Conservation (phyloP, 179 eudicot species). For the Pouteria campechiana region DNA sequence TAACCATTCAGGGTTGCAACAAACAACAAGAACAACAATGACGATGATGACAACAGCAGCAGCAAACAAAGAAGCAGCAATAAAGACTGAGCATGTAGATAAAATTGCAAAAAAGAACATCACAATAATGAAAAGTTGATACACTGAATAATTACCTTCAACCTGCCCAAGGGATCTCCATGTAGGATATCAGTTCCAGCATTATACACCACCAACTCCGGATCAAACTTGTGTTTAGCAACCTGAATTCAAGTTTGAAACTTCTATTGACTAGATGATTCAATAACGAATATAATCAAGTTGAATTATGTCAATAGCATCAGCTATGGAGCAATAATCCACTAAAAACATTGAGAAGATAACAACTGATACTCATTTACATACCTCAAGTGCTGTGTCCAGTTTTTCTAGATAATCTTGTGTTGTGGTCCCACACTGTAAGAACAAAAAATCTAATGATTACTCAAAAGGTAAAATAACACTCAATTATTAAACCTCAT, state of each 20-base stretch:
- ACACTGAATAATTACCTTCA: conserved; percentile 38
- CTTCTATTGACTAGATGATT: too few relatives aligned
- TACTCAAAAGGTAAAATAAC: neutral
- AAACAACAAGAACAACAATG: too few relatives aligned
- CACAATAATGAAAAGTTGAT: neutral
- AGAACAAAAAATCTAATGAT: conserved; percentile 1
- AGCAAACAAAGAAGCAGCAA: too few relatives aligned
- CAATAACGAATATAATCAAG: too few relatives aligned
- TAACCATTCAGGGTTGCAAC: too few relatives aligned
- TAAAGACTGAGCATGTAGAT: neutral
- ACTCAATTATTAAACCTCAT: too few relatives aligned
- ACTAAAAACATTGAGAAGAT: too few relatives aligned
- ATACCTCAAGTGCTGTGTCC: conserved; percentile 82
- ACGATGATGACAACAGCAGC: too few relatives aligned
- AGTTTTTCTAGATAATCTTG: conserved; percentile 58
- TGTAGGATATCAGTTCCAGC: conserved; percentile 97
- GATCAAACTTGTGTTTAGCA: conserved; percentile 46
- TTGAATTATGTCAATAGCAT: too few relatives aligned
- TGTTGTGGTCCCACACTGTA: conserved; percentile 71
- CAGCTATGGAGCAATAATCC: too few relatives aligned
- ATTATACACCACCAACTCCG: conserved; percentile 78
- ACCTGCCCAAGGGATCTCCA: conserved; percentile 82
- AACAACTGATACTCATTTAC: too few relatives aligned
- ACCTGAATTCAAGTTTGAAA: conserved; percentile 35
- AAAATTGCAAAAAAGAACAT: neutral